A percentile compares a stretch with the other conserved stretches of the same genome.
These are phyloP conservation scores for Ceriops zippeliana DNA, from an alignment of 345 rosid species.

Conservation along the genomic window DNA sequence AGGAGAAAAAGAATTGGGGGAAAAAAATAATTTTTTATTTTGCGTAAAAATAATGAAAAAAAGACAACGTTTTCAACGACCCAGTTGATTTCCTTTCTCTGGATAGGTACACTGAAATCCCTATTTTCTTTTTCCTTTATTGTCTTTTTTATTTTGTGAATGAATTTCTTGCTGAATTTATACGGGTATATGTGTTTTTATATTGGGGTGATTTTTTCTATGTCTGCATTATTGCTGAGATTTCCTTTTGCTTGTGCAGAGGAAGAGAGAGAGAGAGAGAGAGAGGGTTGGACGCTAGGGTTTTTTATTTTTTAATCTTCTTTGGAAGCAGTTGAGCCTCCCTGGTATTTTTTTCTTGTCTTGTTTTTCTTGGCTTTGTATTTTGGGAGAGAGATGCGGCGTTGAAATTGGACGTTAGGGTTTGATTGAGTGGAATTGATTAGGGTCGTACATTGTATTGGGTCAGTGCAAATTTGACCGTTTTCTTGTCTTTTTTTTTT, in stretches of 20 bases:
- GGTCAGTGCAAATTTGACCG: slow-evolving; percentile 12
- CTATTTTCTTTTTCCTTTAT: background rate
- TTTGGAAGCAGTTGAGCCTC: background rate
- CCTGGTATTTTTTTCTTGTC: slow-evolving; percentile 12
- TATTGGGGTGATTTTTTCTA: background rate
- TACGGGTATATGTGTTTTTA: background rate
- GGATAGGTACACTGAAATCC: no score
- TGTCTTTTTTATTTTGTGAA: background rate
- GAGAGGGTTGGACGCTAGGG: slow-evolving; percentile 33
- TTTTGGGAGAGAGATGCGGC: background rate
- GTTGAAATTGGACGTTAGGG: slow-evolving; percentile 8
- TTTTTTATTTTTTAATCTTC: slow-evolving; percentile 7
- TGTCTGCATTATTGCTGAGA: slow-evolving; percentile 30
- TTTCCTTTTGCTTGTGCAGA: slow-evolving; percentile 30
- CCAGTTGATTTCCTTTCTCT: background rate
- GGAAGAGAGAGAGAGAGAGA: background rate
- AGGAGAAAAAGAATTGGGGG: no score
- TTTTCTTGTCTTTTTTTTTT: slow-evolving; percentile 7
- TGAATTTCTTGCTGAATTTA: background rate
- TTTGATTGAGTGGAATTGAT: slow-evolving; percentile 27
- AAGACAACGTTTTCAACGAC: slow-evolving; percentile 17
- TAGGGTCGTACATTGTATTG: slow-evolving; percentile 32
- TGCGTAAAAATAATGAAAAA: background rate
- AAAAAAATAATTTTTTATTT: no score
- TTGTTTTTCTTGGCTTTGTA: slow-evolving; percentile 3